phyloP scores from a whole-genome alignment of 345 rosid species.

The Hevea brasiliensis region DNA sequence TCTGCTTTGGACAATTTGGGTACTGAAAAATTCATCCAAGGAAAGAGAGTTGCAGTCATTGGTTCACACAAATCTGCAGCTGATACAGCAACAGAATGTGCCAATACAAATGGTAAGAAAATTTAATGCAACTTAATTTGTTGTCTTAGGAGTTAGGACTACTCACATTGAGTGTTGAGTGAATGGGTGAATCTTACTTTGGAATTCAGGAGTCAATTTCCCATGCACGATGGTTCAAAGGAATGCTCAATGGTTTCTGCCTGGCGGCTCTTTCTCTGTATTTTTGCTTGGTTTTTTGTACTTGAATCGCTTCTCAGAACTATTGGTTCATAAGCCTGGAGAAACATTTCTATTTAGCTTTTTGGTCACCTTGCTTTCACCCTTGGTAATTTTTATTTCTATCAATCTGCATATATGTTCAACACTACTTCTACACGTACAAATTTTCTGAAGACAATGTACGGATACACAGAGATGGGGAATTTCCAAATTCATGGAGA shows the following conservation, averaged over 20 bases:
- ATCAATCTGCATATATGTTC: no score
- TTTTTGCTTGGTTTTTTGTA: conserved; percentile 21
- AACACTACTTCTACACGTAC: background rate
- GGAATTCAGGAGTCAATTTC: conserved; percentile 29
- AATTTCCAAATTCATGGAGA: conserved; percentile 24
- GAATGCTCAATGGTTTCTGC: conserved; percentile 35
- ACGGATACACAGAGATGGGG: conserved; percentile 33
- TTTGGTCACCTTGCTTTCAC: conserved; percentile 33
- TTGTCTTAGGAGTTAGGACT: no score
- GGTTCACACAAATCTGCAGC: conserved; percentile 38
- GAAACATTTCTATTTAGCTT: conserved; percentile 28
- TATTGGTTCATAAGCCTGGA: conserved; percentile 42
- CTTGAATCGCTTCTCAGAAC: conserved; percentile 36
- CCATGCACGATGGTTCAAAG: conserved; percentile 42
- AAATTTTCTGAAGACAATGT: no score
- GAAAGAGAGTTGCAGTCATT: conserved; percentile 31
- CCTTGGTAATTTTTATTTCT: conserved; percentile 32
- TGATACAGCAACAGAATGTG: conserved; percentile 43
- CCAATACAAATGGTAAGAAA: conserved; percentile 31
- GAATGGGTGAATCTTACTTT: no score
- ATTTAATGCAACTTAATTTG: no score
- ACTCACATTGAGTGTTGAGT: no score
- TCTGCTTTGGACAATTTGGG: conserved; percentile 19
- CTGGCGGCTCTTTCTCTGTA: background rate
- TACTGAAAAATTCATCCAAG: conserved; percentile 28